Percentiles rank a stretch among this genome's conserved stretches.
Conservation (phyloP, 257 asterid species). For the Plantago ovata region DNA sequence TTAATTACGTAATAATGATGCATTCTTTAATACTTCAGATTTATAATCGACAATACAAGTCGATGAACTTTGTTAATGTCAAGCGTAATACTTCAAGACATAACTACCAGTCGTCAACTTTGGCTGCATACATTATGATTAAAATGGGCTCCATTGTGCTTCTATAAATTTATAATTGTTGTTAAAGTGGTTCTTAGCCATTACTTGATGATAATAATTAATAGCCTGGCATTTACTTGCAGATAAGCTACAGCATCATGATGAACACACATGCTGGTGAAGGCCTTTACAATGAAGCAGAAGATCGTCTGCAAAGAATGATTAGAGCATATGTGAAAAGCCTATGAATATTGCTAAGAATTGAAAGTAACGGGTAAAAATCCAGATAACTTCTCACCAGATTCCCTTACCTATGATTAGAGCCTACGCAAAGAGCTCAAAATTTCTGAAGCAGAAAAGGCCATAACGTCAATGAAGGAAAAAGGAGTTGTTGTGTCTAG, state of each 20-base stretch:
- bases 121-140: not conserved
- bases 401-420: constrained; percentile 57
- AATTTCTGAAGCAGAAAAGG: constrained; percentile 56
- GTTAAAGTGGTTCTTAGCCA: not conserved
- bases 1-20: too few relatives aligned
- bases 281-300: constrained; percentile 63
- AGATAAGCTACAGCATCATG: constrained; percentile 78
- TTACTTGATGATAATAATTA: not conserved
- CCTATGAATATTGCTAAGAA: too few relatives aligned
- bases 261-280: constrained; percentile 50
- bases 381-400: constrained; percentile 50
- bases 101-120: too few relatives aligned
- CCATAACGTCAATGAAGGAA: constrained; percentile 50
- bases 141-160: constrained; percentile 1
- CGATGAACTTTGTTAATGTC: too few relatives aligned
- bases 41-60: not conserved
- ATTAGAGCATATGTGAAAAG: too few relatives aligned
- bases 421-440: constrained; percentile 46
- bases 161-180: not conserved
- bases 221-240: constrained; percentile 15
- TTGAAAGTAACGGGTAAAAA: too few relatives aligned
- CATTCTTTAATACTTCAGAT: not conserved
- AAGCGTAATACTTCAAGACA: too few relatives aligned
- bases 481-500: constrained; percentile 54
- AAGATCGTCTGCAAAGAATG: constrained; percentile 51